These are phyloP conservation scores for Globisporangium parvum DNA, from an alignment of 352 stramenopile genomes.

Conservation along the genomic window DNA sequence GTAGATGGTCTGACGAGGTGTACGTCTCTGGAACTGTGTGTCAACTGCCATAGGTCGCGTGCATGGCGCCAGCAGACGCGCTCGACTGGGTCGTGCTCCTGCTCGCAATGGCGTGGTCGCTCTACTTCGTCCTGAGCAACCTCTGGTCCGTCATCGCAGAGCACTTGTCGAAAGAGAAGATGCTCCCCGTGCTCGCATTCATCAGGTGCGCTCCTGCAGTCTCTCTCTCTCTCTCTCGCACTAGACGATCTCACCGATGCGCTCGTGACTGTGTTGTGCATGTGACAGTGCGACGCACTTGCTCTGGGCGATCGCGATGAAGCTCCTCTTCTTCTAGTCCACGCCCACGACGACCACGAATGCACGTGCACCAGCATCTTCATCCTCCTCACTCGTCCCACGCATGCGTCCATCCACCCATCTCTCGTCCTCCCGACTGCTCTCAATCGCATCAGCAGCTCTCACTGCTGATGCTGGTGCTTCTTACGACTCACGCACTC, in stretches of 20 bases:
- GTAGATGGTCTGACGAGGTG: neutral
- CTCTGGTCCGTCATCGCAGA: conserved; percentile 71
- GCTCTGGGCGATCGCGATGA: conserved; percentile 80
- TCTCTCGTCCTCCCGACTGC: too few species aligned
- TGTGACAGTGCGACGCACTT: conserved; percentile 60
- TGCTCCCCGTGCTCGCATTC: conserved; percentile 74
- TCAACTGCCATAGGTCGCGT: conserved; percentile 47
- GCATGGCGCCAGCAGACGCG: conserved; percentile 61
- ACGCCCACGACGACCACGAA: neutral
- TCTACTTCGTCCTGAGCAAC: conserved; percentile 80
- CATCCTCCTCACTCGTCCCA: too few species aligned
- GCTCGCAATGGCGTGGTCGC: conserved; percentile 78
- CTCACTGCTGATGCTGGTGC: too few species aligned
- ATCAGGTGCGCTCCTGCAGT: conserved; percentile 74
- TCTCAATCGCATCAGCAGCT: too few species aligned
- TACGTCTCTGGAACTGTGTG: neutral
- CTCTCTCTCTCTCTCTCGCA: neutral
- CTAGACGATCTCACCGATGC: neutral
- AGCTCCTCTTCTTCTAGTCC: conserved; percentile 81
- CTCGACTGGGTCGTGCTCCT: conserved; percentile 81
- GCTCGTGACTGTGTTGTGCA: neutral
- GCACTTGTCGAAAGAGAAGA: conserved; percentile 83
- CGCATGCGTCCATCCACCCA: too few species aligned
- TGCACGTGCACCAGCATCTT: neutral
- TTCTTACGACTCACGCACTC: too few species aligned